Conservation (phyloP, 139 green algal genomes). For the Picochlorum sp. region DNA sequence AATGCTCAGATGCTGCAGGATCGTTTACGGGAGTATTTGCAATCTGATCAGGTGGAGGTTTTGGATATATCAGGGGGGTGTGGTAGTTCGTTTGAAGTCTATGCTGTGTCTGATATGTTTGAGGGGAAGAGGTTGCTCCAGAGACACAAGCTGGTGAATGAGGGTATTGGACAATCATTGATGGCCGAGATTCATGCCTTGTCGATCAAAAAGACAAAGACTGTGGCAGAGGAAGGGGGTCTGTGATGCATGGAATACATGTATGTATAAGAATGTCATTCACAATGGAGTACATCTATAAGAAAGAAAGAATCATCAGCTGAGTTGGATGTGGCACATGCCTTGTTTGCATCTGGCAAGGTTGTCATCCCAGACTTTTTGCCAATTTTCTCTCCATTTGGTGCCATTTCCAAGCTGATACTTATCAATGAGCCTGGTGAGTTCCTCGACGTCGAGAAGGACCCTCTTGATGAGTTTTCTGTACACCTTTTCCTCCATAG, state of each 20-base stretch:
- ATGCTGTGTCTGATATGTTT: slow-evolving; percentile 10
- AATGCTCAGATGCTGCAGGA: no score
- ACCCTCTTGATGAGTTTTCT: slow-evolving; percentile 10
- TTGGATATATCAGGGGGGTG: slow-evolving; percentile 12
- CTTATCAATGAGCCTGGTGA: neutral
- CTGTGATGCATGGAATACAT: neutral
- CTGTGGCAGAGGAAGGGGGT: neutral
- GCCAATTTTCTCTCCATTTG: slow-evolving; percentile 8
- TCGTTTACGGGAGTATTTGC: no score
- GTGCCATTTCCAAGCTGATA: slow-evolving; percentile 3
- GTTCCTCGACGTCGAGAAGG: slow-evolving; percentile 12
- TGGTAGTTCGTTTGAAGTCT: slow-evolving; percentile 30
- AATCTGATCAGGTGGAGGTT: no score
- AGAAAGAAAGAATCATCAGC: neutral
- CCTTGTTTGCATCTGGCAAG: neutral
- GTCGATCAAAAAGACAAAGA: slow-evolving; percentile 16
- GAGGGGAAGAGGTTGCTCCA: slow-evolving; percentile 24
- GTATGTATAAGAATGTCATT: neutral
- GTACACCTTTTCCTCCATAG: slow-evolving; percentile 7
- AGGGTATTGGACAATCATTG: slow-evolving; percentile 3
- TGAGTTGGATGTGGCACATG: slow-evolving; percentile 8
- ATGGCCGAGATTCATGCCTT: slow-evolving; percentile 32
- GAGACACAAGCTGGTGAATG: slow-evolving; percentile 27
- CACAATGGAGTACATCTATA: neutral
- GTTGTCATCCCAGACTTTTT: slow-evolving; percentile 10